Percentiles rank a stretch among this genome's conserved stretches.
Evolutionary conservation across 371 early-diverging fungal genomes (phyloP).

Genomic region (Mucor ambiguus): DNA sequence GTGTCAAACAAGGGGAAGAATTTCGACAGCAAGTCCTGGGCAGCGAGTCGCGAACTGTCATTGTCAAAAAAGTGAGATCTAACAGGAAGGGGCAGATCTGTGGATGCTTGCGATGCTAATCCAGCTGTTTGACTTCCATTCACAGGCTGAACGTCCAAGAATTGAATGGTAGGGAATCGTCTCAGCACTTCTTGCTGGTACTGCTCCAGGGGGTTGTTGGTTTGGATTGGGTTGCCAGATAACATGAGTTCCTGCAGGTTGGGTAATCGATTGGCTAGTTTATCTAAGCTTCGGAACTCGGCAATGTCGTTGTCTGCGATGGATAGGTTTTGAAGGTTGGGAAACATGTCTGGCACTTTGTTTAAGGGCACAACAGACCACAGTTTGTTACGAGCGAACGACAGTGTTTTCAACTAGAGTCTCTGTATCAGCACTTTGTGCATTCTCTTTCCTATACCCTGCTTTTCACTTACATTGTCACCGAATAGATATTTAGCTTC

Average conservation of each 20-base stretch:
- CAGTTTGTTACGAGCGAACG: conserved; percentile 54
- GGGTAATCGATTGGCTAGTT: conserved; percentile 38
- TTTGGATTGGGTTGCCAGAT: conserved; percentile 57
- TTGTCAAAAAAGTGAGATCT: conserved; percentile 38
- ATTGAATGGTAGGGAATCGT: conserved; percentile 25
- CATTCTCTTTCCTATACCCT: background rate
- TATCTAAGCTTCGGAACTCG: conserved; percentile 51
- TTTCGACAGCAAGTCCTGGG: conserved; percentile 43
- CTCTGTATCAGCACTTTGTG: background rate
- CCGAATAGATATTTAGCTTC: conserved; percentile 56
- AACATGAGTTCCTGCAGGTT: conserved; percentile 55
- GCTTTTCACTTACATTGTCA: conserved; percentile 29
- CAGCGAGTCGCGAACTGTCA: conserved; percentile 35
- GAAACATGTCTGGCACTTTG: conserved; percentile 47
- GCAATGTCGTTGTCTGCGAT: conserved; percentile 59
- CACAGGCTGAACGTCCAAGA: conserved; percentile 20
- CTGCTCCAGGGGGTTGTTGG: conserved; percentile 21
- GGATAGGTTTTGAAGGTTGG: conserved; percentile 58
- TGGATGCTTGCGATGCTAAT: background rate
- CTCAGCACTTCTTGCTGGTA: conserved; percentile 17
- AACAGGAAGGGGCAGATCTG: conserved; percentile 20
- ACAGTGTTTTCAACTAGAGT: conserved; percentile 55
- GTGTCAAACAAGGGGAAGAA: conserved; percentile 47
- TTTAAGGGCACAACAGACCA: conserved; percentile 45
- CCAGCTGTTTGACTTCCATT: conserved; percentile 22